Conservation (phyloP, 2,329 filamentous ascomycete species). For the Cercospora brassicicola region DNA sequence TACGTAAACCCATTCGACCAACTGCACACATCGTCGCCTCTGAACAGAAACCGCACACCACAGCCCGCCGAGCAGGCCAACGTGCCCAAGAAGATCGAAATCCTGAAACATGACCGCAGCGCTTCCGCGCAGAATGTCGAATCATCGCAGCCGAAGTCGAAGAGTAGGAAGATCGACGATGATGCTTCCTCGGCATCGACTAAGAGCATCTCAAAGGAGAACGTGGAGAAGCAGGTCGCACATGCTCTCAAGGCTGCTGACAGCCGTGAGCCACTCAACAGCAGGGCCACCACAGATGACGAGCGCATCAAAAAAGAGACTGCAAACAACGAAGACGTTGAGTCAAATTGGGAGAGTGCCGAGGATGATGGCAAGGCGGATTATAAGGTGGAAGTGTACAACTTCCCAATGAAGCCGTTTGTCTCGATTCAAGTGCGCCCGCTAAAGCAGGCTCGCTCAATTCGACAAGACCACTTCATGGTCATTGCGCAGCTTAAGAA, state of each 20-base stretch:
- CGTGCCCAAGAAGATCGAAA: conserved; percentile 45
- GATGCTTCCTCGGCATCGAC: conserved; percentile 16
- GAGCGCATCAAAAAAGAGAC: conserved; percentile 58
- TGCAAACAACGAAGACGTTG: conserved; percentile 61
- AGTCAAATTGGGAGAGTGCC: conserved; percentile 78
- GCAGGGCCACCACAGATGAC: conserved; percentile 44
- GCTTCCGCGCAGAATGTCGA: conserved; percentile 37
- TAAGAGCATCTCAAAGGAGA: conserved; percentile 67
- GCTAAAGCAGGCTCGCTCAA: conserved; percentile 58
- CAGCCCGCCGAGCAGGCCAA: conserved; percentile 42
- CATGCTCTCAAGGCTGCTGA: conserved; percentile 61
- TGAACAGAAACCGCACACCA: conserved; percentile 58
- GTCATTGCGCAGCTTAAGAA: conserved; percentile 95
- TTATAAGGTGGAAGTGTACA: conserved; percentile 71
- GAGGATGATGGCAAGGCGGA: conserved; percentile 74
- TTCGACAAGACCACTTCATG: conserved; percentile 79
- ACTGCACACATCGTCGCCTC: conserved; percentile 65
- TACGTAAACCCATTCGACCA: conserved; percentile 74
- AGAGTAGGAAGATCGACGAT: conserved; percentile 39
- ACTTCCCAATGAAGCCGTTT: conserved; percentile 96
- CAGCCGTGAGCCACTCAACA: conserved; percentile 45
- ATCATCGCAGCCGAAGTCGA: conserved; percentile 33
- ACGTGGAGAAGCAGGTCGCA: conserved; percentile 62
- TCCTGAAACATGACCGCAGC: conserved; percentile 48
- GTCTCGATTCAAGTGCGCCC: conserved; percentile 75